Conservation (phyloP, 2,329 filamentous ascomycete species). For the Pseudogymnoascus destructans region DNA sequence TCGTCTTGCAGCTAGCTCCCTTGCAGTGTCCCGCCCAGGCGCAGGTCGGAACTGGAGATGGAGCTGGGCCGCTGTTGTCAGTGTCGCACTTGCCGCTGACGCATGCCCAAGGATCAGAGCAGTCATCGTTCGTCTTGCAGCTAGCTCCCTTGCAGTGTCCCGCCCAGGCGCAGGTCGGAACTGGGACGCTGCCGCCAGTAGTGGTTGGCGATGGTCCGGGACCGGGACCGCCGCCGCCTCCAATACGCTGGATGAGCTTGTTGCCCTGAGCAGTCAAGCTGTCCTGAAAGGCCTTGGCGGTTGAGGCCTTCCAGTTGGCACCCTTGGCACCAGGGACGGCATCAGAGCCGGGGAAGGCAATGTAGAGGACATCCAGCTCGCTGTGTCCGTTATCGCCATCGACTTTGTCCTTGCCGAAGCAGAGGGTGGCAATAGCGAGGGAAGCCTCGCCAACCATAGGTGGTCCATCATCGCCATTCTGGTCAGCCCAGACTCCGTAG, state of each 20-base stretch:
- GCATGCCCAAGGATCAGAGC: slow-evolving; percentile 14
- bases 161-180: slow-evolving; percentile 14
- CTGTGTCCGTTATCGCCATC: slow-evolving; percentile 44
- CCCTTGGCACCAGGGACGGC: slow-evolving; percentile 41
- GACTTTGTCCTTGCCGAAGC: slow-evolving; percentile 37
- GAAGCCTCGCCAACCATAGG: slow-evolving; percentile 41
- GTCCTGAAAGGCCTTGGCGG: slow-evolving; percentile 37
- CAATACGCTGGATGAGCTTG: slow-evolving; percentile 33
- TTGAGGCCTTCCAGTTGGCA: slow-evolving; percentile 41
- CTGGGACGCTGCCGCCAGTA: slow-evolving; percentile 4
- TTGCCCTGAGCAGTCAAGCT: slow-evolving; percentile 40
- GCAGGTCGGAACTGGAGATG: slow-evolving; percentile 13
- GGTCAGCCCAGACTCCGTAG: slow-evolving; percentile 50
- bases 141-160: slow-evolving; percentile 16
- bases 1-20: slow-evolving; percentile 12
- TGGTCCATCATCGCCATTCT: slow-evolving; percentile 40
- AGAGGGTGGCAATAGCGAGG: slow-evolving; percentile 43
- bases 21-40: slow-evolving; percentile 16
- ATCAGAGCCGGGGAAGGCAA: slow-evolving; percentile 43
- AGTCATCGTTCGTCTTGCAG: slow-evolving; percentile 13
- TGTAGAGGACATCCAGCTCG: slow-evolving; percentile 45
- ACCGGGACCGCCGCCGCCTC: slow-evolving; percentile 9
- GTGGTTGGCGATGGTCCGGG: slow-evolving; percentile 6
- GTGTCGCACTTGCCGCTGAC: slow-evolving; percentile 13
- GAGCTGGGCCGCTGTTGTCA: slow-evolving; percentile 10